Evolutionary conservation across 1,284 basidiomycete species (phyloP), one percentile per base, ranked within the genome.

Genomic region (Cutaneotrichosporon sp.): DNA sequence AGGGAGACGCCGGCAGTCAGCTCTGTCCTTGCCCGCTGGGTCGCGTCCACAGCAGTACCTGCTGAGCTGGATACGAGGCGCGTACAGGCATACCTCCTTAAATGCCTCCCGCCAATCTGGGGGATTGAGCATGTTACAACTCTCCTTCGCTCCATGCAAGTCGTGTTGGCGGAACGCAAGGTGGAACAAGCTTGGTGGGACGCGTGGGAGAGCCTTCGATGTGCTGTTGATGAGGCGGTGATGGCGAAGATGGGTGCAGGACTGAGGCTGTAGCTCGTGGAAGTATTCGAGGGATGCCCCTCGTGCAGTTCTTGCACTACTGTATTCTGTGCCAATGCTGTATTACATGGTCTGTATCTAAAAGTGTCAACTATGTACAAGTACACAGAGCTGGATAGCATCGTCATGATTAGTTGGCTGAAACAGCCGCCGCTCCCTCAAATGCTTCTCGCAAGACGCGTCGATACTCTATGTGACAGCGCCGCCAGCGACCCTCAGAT

Each of bases 91-190:
- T 92, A 83, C 64, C 70, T 92, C 39, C 75, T 84, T 45, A 81
- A 81, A 60, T 83, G 81, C 55, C 79, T 86, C 39, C 83, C 84
- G 68, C 79, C 77, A 51, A 79, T 80, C 4, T 87, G 61, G 78
- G 77, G 86, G 0, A 69, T 87, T 39, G 84, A 86, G 70, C 81
- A 80, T 57, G 85, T 83, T 32, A 70, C 85, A 3, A 80, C 79
- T 25, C 80, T 88, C 20, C 76, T 90, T 76, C 83, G 80, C 65
- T 90, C 86, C 83, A 90, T 90, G 88, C 62, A 59, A 42, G 55
- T 59, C 4, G 44, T 75, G 17, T 59, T 67, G 46, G 55, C 51
- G 45, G 65, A 67, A 46, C 57, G 55, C 10, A 72, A 67, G 27
- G 60, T 60, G 19, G 72, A 64, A 60, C 66, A 63, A 51, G 63